These are phyloP conservation scores for Ceratocystis cacaofunesta DNA, from an alignment of 2,329 filamentous ascomycete genomes.

Conservation along the genomic window DNA sequence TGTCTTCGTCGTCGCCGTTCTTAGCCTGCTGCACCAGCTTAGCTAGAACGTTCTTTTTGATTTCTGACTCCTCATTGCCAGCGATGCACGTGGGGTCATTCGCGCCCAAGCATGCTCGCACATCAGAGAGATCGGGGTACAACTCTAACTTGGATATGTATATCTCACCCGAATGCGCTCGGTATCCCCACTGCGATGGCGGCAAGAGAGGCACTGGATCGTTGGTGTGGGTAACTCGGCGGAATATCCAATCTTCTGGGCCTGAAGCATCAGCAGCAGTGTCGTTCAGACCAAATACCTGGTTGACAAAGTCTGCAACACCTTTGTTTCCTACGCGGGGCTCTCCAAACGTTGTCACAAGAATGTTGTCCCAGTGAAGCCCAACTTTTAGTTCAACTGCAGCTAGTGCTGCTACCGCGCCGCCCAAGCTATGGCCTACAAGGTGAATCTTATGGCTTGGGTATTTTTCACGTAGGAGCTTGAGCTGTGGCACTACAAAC, in stretches of 20 bases:
- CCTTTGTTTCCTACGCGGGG: slow-evolving; percentile 50
- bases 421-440: slow-evolving; percentile 82
- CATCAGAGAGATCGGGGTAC: slow-evolving; percentile 51
- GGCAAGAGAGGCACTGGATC: slow-evolving; percentile 86
- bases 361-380: slow-evolving; percentile 57
- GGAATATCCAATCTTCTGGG: slow-evolving; percentile 36
- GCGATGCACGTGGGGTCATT: slow-evolving; percentile 59
- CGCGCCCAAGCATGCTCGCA: slow-evolving; percentile 57
- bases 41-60: background rate
- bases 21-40: slow-evolving; percentile 3
- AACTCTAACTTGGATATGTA: slow-evolving; percentile 62
- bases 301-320: slow-evolving; percentile 41
- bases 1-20: background rate
- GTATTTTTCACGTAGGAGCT: slow-evolving; percentile 42
- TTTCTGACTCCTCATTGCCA: slow-evolving; percentile 27
- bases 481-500: slow-evolving; percentile 52
- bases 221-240: slow-evolving; percentile 68
- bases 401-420: slow-evolving; percentile 78
- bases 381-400: slow-evolving; percentile 61
- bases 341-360: slow-evolving; percentile 85
- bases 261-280: slow-evolving; percentile 20
- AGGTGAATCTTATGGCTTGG: slow-evolving; percentile 61
- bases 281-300: slow-evolving; percentile 32
- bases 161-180: slow-evolving; percentile 72
- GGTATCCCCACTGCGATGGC: slow-evolving; percentile 74